Conservation (phyloP, 139 green algal species). For the Chlorella sp. region DNA sequence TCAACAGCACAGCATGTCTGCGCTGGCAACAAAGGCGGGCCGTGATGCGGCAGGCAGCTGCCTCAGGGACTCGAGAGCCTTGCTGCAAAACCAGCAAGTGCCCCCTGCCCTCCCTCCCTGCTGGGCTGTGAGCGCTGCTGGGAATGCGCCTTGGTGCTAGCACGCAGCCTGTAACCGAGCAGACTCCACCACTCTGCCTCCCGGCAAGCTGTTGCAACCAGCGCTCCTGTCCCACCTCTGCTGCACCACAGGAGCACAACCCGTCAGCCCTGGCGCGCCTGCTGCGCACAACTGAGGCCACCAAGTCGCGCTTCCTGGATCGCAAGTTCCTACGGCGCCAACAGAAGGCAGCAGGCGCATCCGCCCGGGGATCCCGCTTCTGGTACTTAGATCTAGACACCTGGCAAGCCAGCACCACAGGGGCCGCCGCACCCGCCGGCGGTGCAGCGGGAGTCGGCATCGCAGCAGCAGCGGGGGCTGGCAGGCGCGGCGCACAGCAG, state of each 20-base stretch:
- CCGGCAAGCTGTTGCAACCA: too few relatives aligned
- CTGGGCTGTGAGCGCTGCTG: neutral
- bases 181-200: too few relatives aligned
- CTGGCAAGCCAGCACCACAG: conserved; percentile 71
- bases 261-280: conserved; percentile 45
- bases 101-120: neutral
- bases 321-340: conserved; percentile 45
- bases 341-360: conserved; percentile 1
- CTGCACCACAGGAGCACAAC: conserved; percentile 25
- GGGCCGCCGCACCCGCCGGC: conserved; percentile 12
- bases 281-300: conserved; percentile 25
- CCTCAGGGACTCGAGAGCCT: too few relatives aligned
- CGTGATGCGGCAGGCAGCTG: too few relatives aligned
- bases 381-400: conserved; percentile 75
- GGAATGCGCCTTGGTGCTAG: too few relatives aligned
- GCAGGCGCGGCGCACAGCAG: neutral
- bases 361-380: conserved; percentile 31
- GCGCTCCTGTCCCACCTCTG: neutral
- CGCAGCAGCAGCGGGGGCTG: neutral
- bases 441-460: neutral
- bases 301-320: conserved; percentile 47
- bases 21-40: too few relatives aligned
- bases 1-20: too few relatives aligned
- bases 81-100: neutral
- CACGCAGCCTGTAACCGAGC: too few relatives aligned